Base-by-base conservation (phyloP, 331 rosid genomes). In the Spiraea crenata region DNA sequence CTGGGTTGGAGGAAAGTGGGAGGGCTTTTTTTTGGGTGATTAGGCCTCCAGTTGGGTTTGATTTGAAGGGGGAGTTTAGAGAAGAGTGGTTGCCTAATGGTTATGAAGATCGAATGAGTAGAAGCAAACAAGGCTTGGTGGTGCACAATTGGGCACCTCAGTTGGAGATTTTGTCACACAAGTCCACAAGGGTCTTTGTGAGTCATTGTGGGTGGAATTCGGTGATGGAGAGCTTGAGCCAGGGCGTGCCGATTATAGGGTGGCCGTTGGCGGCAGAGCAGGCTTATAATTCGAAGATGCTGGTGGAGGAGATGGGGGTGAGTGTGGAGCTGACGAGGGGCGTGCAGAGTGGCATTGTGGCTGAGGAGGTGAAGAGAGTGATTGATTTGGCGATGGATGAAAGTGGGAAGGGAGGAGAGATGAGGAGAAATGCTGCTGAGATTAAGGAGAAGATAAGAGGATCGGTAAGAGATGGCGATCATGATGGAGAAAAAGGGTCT, bases 221-320 rank as follows among this genome's bases (percentile, higher is more conserved):
- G n/a, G 72, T 74, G 40, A 35, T 72, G 76, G 96, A 89, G 70
- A 87, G 92, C 42, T 80, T 91, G 15, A 67, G 86, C 56, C n/a
- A 71, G 39, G 97, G 92, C 2, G 93, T 89, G 15, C 92, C 97
- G 0, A 73, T 91, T 2, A 82, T 87, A 1, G 90, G 89, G 49
- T 91, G 92, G 96, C 92, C 97, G 39, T 57, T 91, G 9, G 97
- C 81, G 2, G 93, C 89, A 15, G 97, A 87, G 58, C 96, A 91
- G 34, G 72, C 80, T 3, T 82, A 79, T 59, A 91, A 89, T 41
- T 72, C 88, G 7, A 91, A 85, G 82, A 89, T 91, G 97, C 2
- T 87, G 66, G 76, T 16, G 80, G 97, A 91, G 70, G 96, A 89
- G 56, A 76, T 80, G 83, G 92, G 87, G 3, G 88, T 85, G 71